Base-by-base conservation (phyloP, 2,329 filamentous ascomycete species). In the Colletotrichum sp. region DNA sequence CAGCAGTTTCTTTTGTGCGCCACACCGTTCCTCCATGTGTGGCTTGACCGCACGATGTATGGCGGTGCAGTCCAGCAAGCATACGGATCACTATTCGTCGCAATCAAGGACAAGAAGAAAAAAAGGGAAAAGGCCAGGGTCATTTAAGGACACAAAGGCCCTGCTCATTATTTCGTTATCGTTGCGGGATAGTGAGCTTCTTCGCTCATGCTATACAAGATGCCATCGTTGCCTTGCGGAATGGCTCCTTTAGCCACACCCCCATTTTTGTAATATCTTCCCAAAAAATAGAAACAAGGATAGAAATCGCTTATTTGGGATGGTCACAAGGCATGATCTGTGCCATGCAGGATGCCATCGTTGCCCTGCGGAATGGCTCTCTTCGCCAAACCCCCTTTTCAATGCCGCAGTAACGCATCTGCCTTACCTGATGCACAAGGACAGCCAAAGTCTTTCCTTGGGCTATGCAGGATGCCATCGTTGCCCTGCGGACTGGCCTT, bases 381-480 rank as follows among this genome's bases (percentile, higher is more conserved):
- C 13, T 69, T 77, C 49, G 69, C 69, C 76, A 77, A 59, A 76
- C 76, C 76, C 76, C 76, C 63, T 13, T 39, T n/a, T 63, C 28
- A 55, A 26, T 63, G 59, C 59, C 59, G 24, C 28, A 26, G 69
- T 63, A 55, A 64, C 24, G 55, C 63, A 55, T 18, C 21, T 28
- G 18, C 39, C 55, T 26, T 57, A 26, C 39, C 59, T 32, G 39
- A 69, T 30, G 63, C 69, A 65, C 21, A 16, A 62, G 74, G 71
- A 70, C 65, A 71, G 71, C 49, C 71, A 24, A 21, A 32, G 10
- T 21, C n/a, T 28, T 16, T 21, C 44, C n/a, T 52, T 52, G 52
- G 49, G 44, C 68, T 69, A 78, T 80, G 77, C 77, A 79, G 78
- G 80, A 81, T 81, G 79, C 79, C 80, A 80, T 81, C 80, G 80